Conservation (phyloP, 2,329 filamentous ascomycete genomes). For the Ophiosphaerella korrae region DNA sequence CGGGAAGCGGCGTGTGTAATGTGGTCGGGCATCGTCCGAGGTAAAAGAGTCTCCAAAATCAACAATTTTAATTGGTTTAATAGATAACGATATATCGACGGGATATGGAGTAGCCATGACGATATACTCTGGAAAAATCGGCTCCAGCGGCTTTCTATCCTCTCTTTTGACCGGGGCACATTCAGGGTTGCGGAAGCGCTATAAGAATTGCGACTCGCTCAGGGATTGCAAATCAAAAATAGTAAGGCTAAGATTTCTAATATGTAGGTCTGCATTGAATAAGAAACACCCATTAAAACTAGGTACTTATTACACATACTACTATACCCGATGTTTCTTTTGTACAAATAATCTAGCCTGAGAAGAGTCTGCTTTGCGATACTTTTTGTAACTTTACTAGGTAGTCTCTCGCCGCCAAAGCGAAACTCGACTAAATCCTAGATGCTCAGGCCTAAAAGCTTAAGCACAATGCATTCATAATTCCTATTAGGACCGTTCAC, state of each 20-base stretch:
- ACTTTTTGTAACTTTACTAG: constrained; percentile 43
- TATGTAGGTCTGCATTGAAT: constrained; percentile 31
- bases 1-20: constrained; percentile 42
- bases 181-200: constrained; percentile 21
- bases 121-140: constrained; percentile 26
- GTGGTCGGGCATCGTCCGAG: constrained; percentile 23
- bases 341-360: constrained; percentile 25
- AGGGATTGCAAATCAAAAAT: constrained; percentile 23
- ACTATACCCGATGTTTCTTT: constrained; percentile 29
- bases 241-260: constrained; percentile 31
- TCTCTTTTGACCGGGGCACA: constrained; percentile 17
- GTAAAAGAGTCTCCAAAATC: constrained; percentile 52
- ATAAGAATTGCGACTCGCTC: constrained; percentile 23
- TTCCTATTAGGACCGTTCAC: constrained; percentile 51
- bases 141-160: constrained; percentile 21
- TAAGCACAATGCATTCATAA: constrained; percentile 53
- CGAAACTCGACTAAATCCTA: constrained; percentile 41
- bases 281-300: constrained; percentile 1
- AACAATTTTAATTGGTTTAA: constrained; percentile 22
- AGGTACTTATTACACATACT: constrained; percentile 17
- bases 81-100: not conserved
- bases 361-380: constrained; percentile 34
- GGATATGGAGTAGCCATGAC: constrained; percentile 16
- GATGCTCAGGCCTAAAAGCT: constrained; percentile 51
- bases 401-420: constrained; percentile 45